Conservation (phyloP, 176 grass and related monocot genomes). For the Cymbopogon citratus region DNA sequence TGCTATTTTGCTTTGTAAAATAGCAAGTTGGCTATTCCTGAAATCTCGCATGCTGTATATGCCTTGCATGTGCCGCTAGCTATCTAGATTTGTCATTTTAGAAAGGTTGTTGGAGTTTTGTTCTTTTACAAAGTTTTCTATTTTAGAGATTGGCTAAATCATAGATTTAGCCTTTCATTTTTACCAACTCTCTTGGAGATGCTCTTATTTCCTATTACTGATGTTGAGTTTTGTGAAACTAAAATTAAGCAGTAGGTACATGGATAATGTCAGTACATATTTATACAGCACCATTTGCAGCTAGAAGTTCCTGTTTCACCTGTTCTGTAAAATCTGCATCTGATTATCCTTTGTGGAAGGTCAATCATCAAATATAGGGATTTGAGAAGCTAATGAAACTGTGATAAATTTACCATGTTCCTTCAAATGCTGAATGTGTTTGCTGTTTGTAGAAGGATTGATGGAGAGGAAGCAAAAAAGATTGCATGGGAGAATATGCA, state of each 20-base stretch:
- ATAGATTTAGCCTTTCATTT: too few relatives aligned
- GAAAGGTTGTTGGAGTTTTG: too few relatives aligned
- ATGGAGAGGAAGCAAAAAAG: constrained; percentile 63
- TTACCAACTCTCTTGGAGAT: too few relatives aligned
- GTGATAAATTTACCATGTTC: constrained; percentile 7
- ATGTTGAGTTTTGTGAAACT: background rate
- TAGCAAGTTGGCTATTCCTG: too few relatives aligned
- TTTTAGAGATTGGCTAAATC: too few relatives aligned
- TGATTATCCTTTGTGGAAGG: background rate
- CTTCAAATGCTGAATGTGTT: constrained; percentile 2
- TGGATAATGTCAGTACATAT: background rate
- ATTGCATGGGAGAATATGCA: constrained; percentile 77
- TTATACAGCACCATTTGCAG: background rate
- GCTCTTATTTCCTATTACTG: background rate
- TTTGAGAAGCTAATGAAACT: background rate
- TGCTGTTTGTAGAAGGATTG: constrained; percentile 40
- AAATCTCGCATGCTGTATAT: too few relatives aligned
- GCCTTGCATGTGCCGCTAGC: too few relatives aligned
- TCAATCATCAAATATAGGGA: background rate
- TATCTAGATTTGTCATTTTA: too few relatives aligned
- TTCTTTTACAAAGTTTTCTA: too few relatives aligned
- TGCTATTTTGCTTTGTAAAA: too few relatives aligned
- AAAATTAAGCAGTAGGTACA: background rate
- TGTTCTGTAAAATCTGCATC: background rate
- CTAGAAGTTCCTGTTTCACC: background rate